These are phyloP conservation scores for Madurella fahalii DNA, from an alignment of 2,329 filamentous ascomycete genomes.

Conservation along the genomic window DNA sequence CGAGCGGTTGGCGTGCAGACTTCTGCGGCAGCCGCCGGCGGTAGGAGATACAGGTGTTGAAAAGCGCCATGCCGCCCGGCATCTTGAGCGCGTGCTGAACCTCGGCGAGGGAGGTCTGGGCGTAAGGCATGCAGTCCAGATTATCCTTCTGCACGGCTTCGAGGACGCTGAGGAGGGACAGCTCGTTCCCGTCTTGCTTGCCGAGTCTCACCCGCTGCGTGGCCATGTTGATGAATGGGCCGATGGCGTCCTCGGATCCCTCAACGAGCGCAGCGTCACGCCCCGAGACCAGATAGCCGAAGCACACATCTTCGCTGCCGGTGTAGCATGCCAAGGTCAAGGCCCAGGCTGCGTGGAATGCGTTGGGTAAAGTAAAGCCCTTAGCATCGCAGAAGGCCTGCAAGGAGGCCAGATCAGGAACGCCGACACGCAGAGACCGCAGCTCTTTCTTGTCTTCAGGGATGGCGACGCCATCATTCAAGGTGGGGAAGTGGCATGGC, in stretches of 20 bases:
- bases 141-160: conserved; percentile 23
- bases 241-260: conserved; percentile 23
- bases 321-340: conserved; percentile 36
- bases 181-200: neutral
- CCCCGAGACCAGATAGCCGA: conserved; percentile 39
- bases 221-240: conserved; percentile 27
- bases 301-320: conserved; percentile 36
- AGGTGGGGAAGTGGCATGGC: conserved; percentile 42
- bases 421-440: conserved; percentile 24
- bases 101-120: conserved; percentile 24
- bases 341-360: conserved; percentile 39
- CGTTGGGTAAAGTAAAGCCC: conserved; percentile 46
- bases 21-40: conserved; percentile 13
- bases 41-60: conserved; percentile 27
- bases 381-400: conserved; percentile 38
- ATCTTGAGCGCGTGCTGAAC: conserved; percentile 24
- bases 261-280: conserved; percentile 20
- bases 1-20: no score
- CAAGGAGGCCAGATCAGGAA: conserved; percentile 27
- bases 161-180: conserved; percentile 16
- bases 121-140: conserved; percentile 23
- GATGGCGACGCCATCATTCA: conserved; percentile 19
- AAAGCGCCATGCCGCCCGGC: conserved; percentile 24
- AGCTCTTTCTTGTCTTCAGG: conserved; percentile 8
- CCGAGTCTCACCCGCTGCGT: conserved; percentile 20